These are phyloP conservation scores for Kalanchoe fedtschenkoi DNA, from an alignment of 164 flowering plant species.

Conservation along the genomic window DNA sequence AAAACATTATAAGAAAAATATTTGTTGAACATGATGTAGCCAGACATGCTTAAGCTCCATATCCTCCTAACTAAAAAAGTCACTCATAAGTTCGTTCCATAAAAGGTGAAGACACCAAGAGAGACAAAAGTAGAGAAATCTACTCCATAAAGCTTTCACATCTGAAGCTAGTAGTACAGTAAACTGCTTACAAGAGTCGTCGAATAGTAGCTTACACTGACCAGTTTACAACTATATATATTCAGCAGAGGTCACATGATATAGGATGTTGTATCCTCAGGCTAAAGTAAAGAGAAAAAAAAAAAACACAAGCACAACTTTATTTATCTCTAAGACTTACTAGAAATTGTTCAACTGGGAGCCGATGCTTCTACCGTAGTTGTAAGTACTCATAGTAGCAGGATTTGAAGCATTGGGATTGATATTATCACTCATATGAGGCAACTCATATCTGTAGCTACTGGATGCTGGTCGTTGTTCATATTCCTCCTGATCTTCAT, in stretches of 20 bases:
- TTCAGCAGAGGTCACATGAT: background rate
- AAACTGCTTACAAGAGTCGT: background rate
- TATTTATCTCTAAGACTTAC: background rate
- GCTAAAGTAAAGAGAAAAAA: background rate
- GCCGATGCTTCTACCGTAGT: background rate
- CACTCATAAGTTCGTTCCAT: too few species aligned
- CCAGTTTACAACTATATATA: background rate
- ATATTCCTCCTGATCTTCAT: background rate
- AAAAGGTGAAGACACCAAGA: too few species aligned
- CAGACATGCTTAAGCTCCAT: too few species aligned
- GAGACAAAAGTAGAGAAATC: background rate
- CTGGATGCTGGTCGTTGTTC: background rate
- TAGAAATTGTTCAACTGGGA: constrained; percentile 2
- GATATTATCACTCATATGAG: constrained; percentile 1
- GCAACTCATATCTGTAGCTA: background rate
- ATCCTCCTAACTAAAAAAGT: too few species aligned
- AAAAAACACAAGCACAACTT: background rate
- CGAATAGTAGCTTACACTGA: background rate
- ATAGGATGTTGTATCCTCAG: too few species aligned
- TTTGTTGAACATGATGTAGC: too few species aligned
- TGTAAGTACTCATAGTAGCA: background rate
- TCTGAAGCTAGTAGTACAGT: background rate
- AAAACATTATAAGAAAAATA: too few species aligned
- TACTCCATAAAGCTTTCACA: background rate
- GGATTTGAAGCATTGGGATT: constrained; percentile 1